Evolutionary conservation across 345 rosid genomes (phyloP), one percentile per base, ranked within the genome.

Genomic region (Sonneratia alba): DNA sequence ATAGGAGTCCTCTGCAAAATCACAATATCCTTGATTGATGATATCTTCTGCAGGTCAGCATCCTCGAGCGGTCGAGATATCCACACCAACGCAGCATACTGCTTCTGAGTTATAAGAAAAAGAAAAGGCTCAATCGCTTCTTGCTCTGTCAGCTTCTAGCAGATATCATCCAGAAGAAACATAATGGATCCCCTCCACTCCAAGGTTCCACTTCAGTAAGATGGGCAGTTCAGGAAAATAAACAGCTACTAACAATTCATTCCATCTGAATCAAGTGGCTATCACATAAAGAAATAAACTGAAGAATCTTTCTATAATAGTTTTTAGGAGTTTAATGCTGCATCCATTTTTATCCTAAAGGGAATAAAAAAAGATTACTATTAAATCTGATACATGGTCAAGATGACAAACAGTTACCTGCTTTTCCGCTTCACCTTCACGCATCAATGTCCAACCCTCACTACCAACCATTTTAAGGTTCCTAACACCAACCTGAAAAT

Each of bases 371-470:
- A 40, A 8, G 43, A 40, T 4, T 40, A 40, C 43, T 40, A 40
- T 40, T 55, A 51, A 7, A 13, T 51, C 56, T 5, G 3, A 13
- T 2, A 55, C 56, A 45, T 22, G 22, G 48, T 48, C 34, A 68
- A 45, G 34, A 68, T 22, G 32, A 49, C 67, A 70, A 70, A 18
- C 47, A 43, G 72, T 57, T 55, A 87, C 97, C 96, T 91, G 97
- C 76, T 94, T 94, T 77, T 94, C 98, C 62, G 96, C 84, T 85
- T 94, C 98, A 71, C 98, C 98, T 85, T 94, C 98, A 67, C 90
- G 98, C 94, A 94, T 94, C 81, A 88, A 78, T 62, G 80, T 66
- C 98, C 98, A 93, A 61, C 89, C 91, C 37, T 89, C 81, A 82
- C 82, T 84, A 66, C 86, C 87, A n/a, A 88, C 87, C 51, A 75